Percentiles rank a stretch among this genome's conserved stretches.
Evolutionary conservation across 805 yeast species (phyloP).

Genomic region (Candida sithepensis): DNA sequence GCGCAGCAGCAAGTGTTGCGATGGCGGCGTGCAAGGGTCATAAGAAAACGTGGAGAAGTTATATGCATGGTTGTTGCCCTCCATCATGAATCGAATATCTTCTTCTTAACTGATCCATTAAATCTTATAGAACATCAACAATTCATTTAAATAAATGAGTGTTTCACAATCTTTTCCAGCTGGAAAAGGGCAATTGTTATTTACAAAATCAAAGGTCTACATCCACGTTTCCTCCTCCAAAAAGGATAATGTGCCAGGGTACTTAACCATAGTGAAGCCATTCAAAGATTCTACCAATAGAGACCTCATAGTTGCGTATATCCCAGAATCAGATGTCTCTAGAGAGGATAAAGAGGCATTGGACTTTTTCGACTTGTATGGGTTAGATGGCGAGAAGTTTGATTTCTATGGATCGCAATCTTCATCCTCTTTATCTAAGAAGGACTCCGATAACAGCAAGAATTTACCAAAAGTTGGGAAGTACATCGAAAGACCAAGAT

Average conservation of each 20-base stretch:
- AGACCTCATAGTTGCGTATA: slow-evolving; percentile 63
- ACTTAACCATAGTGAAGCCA: slow-evolving; percentile 60
- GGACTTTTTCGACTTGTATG: slow-evolving; percentile 36
- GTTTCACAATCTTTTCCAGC: slow-evolving; percentile 19
- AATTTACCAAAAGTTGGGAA: slow-evolving; percentile 25
- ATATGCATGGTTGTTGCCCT: not conserved
- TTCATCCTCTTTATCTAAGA: not conserved
- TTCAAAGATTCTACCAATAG: slow-evolving; percentile 42
- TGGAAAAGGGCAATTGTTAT: slow-evolving; percentile 46
- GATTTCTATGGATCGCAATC: slow-evolving; percentile 17
- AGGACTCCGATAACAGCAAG: slow-evolving; percentile 6
- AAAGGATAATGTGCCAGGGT: slow-evolving; percentile 79
- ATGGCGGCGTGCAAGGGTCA: not conserved
- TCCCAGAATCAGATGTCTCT: slow-evolving; percentile 49
- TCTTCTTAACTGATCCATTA: no score
- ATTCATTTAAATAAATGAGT: not conserved
- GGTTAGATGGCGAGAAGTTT: slow-evolving; percentile 34
- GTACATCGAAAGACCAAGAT: slow-evolving; percentile 49
- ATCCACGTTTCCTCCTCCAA: slow-evolving; percentile 77
- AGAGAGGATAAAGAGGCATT: slow-evolving; percentile 26
- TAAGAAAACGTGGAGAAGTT: not conserved
- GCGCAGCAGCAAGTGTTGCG: not conserved
- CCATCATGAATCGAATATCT: no score
- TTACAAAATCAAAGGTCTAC: slow-evolving; percentile 67
- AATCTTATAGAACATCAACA: not conserved